Evolutionary conservation across 73 alveolate genomes (phyloP).

Genomic region (Tetrahymena malaccensis): DNA sequence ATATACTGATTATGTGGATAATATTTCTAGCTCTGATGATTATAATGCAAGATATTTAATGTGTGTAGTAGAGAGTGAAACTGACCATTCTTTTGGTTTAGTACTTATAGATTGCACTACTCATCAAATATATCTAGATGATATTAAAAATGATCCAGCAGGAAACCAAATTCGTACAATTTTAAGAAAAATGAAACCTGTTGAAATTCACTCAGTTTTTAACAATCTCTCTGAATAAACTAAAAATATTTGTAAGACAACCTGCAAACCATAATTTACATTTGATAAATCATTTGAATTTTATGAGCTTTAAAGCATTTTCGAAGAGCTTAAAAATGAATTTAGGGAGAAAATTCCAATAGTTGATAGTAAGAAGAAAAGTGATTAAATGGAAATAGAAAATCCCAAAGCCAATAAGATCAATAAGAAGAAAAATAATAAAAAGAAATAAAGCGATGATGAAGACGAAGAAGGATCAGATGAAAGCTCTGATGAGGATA

Average conservation of each 20-base stretch:
- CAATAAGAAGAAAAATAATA: background rate
- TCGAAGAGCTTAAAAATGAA: constrained; percentile 13
- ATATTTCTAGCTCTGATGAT: background rate
- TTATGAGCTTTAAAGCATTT: constrained; percentile 3
- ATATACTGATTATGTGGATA: constrained; percentile 18
- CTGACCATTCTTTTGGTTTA: constrained; percentile 51
- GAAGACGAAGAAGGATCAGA: background rate
- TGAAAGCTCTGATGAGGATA: background rate
- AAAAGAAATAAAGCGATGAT: background rate
- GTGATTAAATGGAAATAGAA: background rate
- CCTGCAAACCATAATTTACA: constrained; percentile 18
- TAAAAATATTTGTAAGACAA: background rate
- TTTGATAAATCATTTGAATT: background rate
- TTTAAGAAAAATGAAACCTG: constrained; percentile 15
- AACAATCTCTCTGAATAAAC: background rate
- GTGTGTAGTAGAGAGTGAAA: constrained; percentile 35
- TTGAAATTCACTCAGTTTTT: background rate
- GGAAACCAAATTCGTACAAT: constrained; percentile 8
- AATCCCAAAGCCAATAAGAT: background rate
- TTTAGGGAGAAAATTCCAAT: background rate
- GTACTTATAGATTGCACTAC: constrained; percentile 62
- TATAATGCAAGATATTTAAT: constrained; percentile 56
- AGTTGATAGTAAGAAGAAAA: background rate
- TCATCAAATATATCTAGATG: constrained; percentile 48
- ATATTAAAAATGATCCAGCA: constrained; percentile 27